Percentiles rank a stretch among this genome's conserved stretches.
These are phyloP conservation scores for Acer campestre DNA, from an alignment of 345 rosid genomes.

Conservation along the genomic window DNA sequence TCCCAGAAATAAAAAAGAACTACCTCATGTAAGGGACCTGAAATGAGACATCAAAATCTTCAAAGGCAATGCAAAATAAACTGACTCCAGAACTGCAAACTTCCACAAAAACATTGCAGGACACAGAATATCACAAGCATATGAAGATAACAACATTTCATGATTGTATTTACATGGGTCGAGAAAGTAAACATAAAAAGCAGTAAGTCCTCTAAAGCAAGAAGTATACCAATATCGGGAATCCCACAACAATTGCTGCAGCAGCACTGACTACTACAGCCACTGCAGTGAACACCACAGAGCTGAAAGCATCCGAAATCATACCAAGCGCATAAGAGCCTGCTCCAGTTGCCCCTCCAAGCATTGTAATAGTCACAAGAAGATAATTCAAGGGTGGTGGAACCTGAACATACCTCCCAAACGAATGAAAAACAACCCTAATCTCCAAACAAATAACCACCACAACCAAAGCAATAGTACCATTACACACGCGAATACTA, in stretches of 20 bases:
- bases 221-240: slow-evolving; percentile 78
- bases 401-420: slow-evolving; percentile 94
- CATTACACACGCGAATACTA: slow-evolving; percentile 82
- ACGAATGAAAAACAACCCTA: slow-evolving; percentile 92
- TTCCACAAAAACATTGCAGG: neutral
- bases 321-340: slow-evolving; percentile 86
- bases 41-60: neutral
- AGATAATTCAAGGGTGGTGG: slow-evolving; percentile 89
- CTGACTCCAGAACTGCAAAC: neutral
- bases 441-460: slow-evolving; percentile 89
- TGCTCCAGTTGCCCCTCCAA: slow-evolving; percentile 92
- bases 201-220: neutral
- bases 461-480: slow-evolving; percentile 83
- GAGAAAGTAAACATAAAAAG: neutral
- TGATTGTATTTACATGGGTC: neutral
- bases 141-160: neutral
- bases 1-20: neutral
- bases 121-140: neutral
- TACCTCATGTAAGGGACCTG: neutral
- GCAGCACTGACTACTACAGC: slow-evolving; percentile 87
- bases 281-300: slow-evolving; percentile 71
- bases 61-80: neutral
- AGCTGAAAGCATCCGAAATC: slow-evolving; percentile 84
- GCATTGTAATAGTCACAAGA: slow-evolving; percentile 84
- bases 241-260: slow-evolving; percentile 92